A percentile compares a stretch with the other conserved stretches of the same genome.
Conservation (phyloP, 495 filamentous ascomycete genomes). For the Lineolata rhizophorae region DNA sequence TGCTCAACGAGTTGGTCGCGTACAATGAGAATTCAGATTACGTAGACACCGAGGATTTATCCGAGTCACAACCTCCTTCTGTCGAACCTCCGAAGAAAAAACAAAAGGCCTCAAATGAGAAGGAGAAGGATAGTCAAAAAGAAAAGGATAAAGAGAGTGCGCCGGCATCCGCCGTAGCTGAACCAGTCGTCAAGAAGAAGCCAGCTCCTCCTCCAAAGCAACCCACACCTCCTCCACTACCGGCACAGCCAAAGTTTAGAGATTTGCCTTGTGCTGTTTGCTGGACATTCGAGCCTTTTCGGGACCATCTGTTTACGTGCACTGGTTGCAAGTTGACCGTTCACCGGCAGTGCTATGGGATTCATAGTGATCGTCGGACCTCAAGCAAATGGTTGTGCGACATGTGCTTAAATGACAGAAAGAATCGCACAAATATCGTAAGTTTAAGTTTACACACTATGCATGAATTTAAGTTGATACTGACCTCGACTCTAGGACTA, state of each 20-base stretch:
- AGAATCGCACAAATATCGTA: no score
- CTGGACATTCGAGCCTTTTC: slow-evolving; percentile 39
- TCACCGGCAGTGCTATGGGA: slow-evolving; percentile 83
- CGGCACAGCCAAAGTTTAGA: slow-evolving; percentile 13
- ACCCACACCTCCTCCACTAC: slow-evolving; percentile 17
- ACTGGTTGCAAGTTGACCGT: slow-evolving; percentile 75
- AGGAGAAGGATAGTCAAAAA: slow-evolving; percentile 19
- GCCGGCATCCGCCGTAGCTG: slow-evolving; percentile 23
- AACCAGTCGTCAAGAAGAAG: slow-evolving; percentile 35
- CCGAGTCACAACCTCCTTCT: slow-evolving; percentile 2
- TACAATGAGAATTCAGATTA: no score
- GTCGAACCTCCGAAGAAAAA: slow-evolving; percentile 34
- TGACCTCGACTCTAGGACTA: slow-evolving; percentile 45
- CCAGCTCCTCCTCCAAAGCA: slow-evolving; percentile 15
- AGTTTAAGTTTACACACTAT: no score
- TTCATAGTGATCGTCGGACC: slow-evolving; percentile 41
- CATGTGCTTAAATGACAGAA: slow-evolving; percentile 84
- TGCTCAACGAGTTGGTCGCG: slow-evolving; percentile 58
- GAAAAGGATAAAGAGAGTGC: slow-evolving; percentile 27
- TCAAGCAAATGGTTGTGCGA: slow-evolving; percentile 78
- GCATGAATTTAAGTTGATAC: no score
- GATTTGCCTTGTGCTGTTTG: slow-evolving; percentile 71
- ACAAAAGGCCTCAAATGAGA: slow-evolving; percentile 28
- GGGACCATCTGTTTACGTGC: slow-evolving; percentile 48
- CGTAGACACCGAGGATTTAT: no score